Base-by-base conservation (phyloP, 2,329 filamentous ascomycete species). In the Paracoccidioides brasiliensis region DNA sequence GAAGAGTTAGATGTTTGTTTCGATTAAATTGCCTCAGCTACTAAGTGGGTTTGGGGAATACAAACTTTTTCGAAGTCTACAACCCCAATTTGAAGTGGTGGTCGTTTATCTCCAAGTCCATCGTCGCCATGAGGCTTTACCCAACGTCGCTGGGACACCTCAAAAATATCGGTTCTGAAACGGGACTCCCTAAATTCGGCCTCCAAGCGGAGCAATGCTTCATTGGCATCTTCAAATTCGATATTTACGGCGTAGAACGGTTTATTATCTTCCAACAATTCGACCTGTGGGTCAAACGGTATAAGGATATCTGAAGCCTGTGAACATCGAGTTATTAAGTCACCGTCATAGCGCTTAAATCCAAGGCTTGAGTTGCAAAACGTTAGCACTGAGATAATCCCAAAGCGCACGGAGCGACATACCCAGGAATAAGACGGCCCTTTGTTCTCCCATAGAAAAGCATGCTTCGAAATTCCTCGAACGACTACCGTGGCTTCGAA, bases 381-480 rank as follows among this genome's bases (percentile, higher is more conserved):
- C 9, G 37, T 48, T 43, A 53, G 43, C 38, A 57, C 6, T 6
- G n/a, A n/a, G 8, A 45, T 38, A 10, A 42, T 38, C 12, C 15
- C 12, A 46, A 8, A 33, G 9, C 7, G 10, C 28, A 10, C 14
- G n/a, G 10, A 15, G n/a, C 49, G 51, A 28, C 67, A 56, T 67
- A 72, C 71, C 67, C 67, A 38, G 67, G 65, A 40, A 73, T 59
- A n/a, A 71, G 59, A 40, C 68, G 64, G 5, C 70, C 71, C 56
- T 65, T 68, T 3, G 67, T 69, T 45, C 65, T 61, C 15, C 69
- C 63, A 53, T 70, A 61, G 28, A 66, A 58, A 41, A 75, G 54
- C 71, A 74, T 74, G 28, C 66, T 64, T 42, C 64, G 62, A 54
- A 76, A 75, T 44, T 75, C 71, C 43, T 69, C 66, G 55, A 71